These are phyloP conservation scores for Tuber indicum DNA, from an alignment of 495 filamentous ascomycete species.

Conservation along the genomic window DNA sequence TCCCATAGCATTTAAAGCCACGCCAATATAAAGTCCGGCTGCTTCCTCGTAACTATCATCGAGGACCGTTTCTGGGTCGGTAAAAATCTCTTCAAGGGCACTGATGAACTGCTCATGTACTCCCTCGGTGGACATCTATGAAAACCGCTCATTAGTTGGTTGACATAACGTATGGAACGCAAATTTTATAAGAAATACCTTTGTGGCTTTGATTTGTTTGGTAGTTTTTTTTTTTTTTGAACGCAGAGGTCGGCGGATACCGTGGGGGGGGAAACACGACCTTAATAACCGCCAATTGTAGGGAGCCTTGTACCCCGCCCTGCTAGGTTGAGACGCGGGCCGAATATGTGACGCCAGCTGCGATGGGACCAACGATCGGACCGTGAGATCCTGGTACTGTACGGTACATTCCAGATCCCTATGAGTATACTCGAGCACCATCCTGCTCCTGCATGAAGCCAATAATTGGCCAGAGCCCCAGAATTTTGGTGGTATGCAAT, in stretches of 20 bases:
- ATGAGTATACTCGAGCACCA: not conserved
- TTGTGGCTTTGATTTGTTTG: not conserved
- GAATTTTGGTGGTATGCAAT: too few relatives aligned
- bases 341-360: not conserved
- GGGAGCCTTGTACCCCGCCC: not conserved
- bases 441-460: too few relatives aligned
- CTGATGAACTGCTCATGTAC: not conserved
- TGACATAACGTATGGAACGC: not conserved
- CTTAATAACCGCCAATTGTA: not conserved
- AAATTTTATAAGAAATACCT: not conserved
- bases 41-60: not conserved
- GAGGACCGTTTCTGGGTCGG: not conserved
- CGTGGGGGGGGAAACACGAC: not conserved
- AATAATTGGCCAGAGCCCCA: too few relatives aligned
- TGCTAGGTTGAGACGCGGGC: not conserved
- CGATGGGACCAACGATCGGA: not conserved
- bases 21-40: not conserved
- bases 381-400: not conserved
- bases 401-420: not conserved
- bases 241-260: not conserved
- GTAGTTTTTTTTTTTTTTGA: not conserved
- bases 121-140: not conserved
- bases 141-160: not conserved
- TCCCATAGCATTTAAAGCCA: not conserved
- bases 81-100: not conserved